Conservation (phyloP, 2,329 filamentous ascomycete genomes). For the Penicillium sp. region DNA sequence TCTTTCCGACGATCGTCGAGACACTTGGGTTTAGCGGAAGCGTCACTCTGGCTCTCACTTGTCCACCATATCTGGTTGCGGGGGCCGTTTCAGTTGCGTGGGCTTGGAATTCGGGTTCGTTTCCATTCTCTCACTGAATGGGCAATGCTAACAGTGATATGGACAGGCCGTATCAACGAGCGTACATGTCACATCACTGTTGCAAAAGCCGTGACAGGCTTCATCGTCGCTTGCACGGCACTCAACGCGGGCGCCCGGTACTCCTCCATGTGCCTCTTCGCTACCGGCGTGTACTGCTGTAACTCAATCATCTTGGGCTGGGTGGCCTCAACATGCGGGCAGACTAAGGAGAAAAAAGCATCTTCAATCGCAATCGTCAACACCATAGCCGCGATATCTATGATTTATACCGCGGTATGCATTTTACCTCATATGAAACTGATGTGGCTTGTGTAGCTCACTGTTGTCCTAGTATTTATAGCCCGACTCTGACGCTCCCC, state of each 20-base stretch:
- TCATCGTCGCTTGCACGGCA: conserved; percentile 34
- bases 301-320: conserved; percentile 52
- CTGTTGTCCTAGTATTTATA: not conserved
- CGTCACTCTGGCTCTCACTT: conserved; percentile 56
- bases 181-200: conserved; percentile 39
- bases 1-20: conserved; percentile 52
- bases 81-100: conserved; percentile 53
- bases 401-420: not conserved
- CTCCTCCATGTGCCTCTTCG: conserved; percentile 38
- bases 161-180: conserved; percentile 36
- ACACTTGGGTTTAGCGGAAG: conserved; percentile 53
- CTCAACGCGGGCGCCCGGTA: conserved; percentile 37
- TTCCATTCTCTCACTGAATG: not conserved
- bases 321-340: conserved; percentile 48
- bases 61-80: conserved; percentile 55
- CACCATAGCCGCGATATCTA: conserved; percentile 27
- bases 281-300: conserved; percentile 36
- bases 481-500: not conserved
- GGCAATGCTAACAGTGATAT: not conserved
- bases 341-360: conserved; percentile 52
- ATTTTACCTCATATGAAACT: not conserved
- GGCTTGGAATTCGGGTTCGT: conserved; percentile 55
- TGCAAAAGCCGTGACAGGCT: conserved; percentile 37
- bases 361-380: conserved; percentile 50
- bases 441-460: not conserved